Base-by-base conservation (phyloP, 805 yeast genomes). In the Teunomyces gatunensis region DNA sequence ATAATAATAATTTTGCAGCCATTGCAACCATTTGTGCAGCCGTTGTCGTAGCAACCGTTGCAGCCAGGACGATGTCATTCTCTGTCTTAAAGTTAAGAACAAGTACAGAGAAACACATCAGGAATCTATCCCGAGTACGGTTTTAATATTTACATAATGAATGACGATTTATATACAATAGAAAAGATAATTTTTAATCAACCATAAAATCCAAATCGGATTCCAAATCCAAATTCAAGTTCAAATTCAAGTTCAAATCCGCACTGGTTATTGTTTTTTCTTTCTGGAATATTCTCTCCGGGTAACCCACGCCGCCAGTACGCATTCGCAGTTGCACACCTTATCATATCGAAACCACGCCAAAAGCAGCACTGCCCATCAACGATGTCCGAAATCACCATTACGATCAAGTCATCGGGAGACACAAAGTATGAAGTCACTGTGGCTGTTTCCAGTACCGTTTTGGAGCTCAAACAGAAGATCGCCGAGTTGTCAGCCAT, bases 391-490 rank as follows among this genome's bases (percentile, higher is more conserved):
- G 64, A 60, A 13, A 57, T 67, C 32, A 42, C 66, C 43, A 56
- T 73, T 47, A 68, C 64, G 39, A 65, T 73, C 57, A 73, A 73
- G 54, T 65, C 73, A 18, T 74, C 95, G 4, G 94, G 92, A 15
- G 96, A 89, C 63, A 81, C 84, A 67, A 89, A 88, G 67, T 85
- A 85, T 72, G 82, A 84, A 42, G 76, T 90, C 44, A 61, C 75
- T 4, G 77, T 87, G 25, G 72, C 78, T 15, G 64, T 81, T 0
- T 54, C 77, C 12, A 63, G 75, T 39, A 81, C 91, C 1, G 82
- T 92, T 29, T 69, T 73, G 18, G 87, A 84, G 51, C 75, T 92
- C 54, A 92, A 92, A 67, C 77, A 75, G 32, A 73, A 73, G 54
- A 74, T 92, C 44, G 83, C 83, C 21, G 71, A 73, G 17, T 78